A percentile compares a stretch with the other conserved stretches of the same genome.
Conservation (phyloP, 352 stramenopile genomes). For the Phytophthora hibernalis region DNA sequence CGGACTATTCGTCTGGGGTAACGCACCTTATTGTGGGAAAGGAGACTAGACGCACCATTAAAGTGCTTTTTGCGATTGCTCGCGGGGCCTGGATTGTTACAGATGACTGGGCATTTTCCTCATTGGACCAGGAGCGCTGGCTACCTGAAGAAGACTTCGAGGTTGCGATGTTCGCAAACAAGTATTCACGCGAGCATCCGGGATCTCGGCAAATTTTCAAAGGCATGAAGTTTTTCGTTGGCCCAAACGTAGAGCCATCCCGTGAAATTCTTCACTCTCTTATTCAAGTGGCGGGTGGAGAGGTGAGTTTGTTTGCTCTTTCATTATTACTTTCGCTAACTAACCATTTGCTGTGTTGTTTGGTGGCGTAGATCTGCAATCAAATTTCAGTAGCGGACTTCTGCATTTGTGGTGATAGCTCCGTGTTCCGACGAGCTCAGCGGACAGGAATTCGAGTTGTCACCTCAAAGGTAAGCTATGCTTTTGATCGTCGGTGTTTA, state of each 20-base stretch:
- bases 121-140: slow-evolving; percentile 77
- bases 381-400: slow-evolving; percentile 73
- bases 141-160: slow-evolving; percentile 75
- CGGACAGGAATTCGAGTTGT: slow-evolving; percentile 67
- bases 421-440: slow-evolving; percentile 63
- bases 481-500: neutral
- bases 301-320: slow-evolving; percentile 44
- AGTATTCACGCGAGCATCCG: slow-evolving; percentile 48
- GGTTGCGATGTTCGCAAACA: slow-evolving; percentile 59
- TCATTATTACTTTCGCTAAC: slow-evolving; percentile 3
- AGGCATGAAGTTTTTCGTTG: slow-evolving; percentile 73
- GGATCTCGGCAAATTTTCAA: slow-evolving; percentile 69
- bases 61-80: slow-evolving; percentile 86
- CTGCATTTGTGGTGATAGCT: slow-evolving; percentile 73
- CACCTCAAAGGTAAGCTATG: slow-evolving; percentile 58
- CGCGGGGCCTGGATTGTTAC: slow-evolving; percentile 84
- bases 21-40: slow-evolving; percentile 81
- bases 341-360: slow-evolving; percentile 15
- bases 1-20: slow-evolving; percentile 73
- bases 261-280: slow-evolving; percentile 77
- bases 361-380: slow-evolving; percentile 61
- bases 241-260: slow-evolving; percentile 74
- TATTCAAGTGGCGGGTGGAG: slow-evolving; percentile 76
- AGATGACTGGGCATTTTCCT: slow-evolving; percentile 81
- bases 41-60: slow-evolving; percentile 80